These are phyloP conservation scores for Malus fusca DNA, from an alignment of 306 rosid species.

Conservation along the genomic window DNA sequence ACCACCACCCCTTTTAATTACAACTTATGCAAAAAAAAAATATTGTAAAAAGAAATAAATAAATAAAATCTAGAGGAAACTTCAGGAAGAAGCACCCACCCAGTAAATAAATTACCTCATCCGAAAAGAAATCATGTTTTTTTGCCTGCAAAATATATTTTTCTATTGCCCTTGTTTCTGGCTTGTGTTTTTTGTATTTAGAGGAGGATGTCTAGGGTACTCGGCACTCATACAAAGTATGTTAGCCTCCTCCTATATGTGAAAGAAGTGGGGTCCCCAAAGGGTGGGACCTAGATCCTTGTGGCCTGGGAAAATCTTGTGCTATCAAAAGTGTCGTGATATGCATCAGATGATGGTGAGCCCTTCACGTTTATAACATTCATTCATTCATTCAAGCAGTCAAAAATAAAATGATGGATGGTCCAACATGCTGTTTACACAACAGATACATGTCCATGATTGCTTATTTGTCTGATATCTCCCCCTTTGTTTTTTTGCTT, in stretches of 20 bases:
- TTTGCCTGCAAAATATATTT: neutral
- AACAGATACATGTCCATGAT: slow-evolving; percentile 47
- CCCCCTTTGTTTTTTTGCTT: neutral
- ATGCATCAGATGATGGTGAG: slow-evolving; percentile 59
- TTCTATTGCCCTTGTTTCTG: neutral
- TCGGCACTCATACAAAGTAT: neutral
- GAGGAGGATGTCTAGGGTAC: slow-evolving; percentile 21
- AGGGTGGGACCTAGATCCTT: slow-evolving; percentile 23
- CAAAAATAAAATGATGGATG: slow-evolving; percentile 56
- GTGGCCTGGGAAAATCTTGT: slow-evolving; percentile 34
- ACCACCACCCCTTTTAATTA: slow-evolving; percentile 64
- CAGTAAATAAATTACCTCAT: slow-evolving; percentile 6
- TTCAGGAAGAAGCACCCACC: slow-evolving; percentile 48
- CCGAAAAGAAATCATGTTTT: slow-evolving; percentile 17
- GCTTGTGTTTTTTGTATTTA: slow-evolving; percentile 28
- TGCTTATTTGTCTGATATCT: slow-evolving; percentile 37
- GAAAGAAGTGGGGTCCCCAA: neutral
- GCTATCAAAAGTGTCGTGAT: slow-evolving; percentile 41
- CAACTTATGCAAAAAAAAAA: slow-evolving; percentile 22
- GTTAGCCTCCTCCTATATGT: neutral
- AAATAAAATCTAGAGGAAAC: slow-evolving; percentile 17
- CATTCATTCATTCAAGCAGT: slow-evolving; percentile 36
- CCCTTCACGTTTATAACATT: slow-evolving; percentile 72
- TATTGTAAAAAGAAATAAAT: neutral
- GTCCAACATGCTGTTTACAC: slow-evolving; percentile 53